Conservation (phyloP, 805 yeast species). For the Brettanomyces bruxellensis region DNA sequence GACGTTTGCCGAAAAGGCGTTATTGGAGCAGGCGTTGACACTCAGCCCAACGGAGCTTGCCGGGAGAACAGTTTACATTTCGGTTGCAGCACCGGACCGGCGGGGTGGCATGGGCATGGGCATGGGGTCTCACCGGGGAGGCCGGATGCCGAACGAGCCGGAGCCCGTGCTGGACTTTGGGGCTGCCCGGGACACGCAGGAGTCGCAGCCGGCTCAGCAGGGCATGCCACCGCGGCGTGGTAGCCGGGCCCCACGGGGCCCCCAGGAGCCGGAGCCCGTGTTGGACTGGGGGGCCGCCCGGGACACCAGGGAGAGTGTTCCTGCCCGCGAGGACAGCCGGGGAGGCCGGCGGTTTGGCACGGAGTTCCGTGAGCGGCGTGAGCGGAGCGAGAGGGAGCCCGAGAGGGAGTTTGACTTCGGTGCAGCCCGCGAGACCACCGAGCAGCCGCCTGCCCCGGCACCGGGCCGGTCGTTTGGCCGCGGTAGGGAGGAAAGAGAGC, state of each 20-base stretch:
- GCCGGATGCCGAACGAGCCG: constrained; percentile 15
- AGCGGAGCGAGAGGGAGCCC: constrained; percentile 21
- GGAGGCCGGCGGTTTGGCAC: neutral
- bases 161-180: constrained; percentile 39
- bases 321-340: constrained; percentile 5
- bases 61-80: constrained; percentile 43
- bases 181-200: constrained; percentile 21
- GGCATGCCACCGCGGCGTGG: constrained; percentile 18
- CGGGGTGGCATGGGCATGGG: constrained; percentile 3
- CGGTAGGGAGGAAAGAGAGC: constrained; percentile 2
- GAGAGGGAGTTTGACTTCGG: constrained; percentile 50
- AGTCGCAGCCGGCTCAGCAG: constrained; percentile 6
- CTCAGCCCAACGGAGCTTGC: constrained; percentile 35
- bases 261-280: constrained; percentile 14
- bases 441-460: neutral
- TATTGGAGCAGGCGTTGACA: constrained; percentile 42
- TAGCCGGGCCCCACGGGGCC: constrained; percentile 38
- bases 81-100: constrained; percentile 48
- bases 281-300: constrained; percentile 46
- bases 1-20: constrained; percentile 36
- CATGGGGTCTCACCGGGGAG: constrained; percentile 6
- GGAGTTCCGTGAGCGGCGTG: constrained; percentile 13
- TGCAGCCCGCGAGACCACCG: constrained; percentile 13
- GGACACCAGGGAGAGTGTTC: constrained; percentile 4
- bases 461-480: neutral